phyloP scores from a whole-genome alignment of 176 grass and related monocot species.

The Otatea glauca region DNA sequence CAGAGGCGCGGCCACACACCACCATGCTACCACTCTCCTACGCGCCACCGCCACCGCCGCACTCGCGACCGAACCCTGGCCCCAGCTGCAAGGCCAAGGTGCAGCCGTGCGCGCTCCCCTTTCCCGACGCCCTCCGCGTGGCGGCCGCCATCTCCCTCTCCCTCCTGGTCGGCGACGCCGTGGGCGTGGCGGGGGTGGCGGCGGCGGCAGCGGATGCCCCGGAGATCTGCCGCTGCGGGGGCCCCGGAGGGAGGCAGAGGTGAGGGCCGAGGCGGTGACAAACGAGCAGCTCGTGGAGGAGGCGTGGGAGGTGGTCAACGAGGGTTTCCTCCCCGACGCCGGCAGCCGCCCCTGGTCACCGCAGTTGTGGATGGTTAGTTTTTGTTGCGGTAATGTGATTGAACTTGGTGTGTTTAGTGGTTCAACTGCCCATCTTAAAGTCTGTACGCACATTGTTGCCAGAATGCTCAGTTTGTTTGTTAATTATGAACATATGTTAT shows the following conservation, averaged over 20 bases:
- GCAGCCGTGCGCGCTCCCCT: slow-evolving; percentile 24
- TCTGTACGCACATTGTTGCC: neutral
- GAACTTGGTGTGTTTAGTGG: neutral
- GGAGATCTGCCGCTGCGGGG: slow-evolving; percentile 42
- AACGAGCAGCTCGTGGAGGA: slow-evolving; percentile 88
- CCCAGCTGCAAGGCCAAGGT: slow-evolving; percentile 10
- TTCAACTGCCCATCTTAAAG: neutral
- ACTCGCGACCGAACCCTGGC: slow-evolving; percentile 1
- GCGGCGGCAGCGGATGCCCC: neutral
- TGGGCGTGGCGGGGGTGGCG: neutral
- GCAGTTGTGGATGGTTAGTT: slow-evolving; percentile 75
- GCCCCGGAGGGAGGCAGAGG: slow-evolving; percentile 30
- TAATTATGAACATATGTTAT: neutral
- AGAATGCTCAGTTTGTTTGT: slow-evolving; percentile 4
- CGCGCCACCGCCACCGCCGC: slow-evolving; percentile 16
- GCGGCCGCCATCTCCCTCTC: slow-evolving; percentile 67
- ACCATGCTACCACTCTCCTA: slow-evolving; percentile 51
- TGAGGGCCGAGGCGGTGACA: slow-evolving; percentile 54
- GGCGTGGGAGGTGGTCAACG: slow-evolving; percentile 94
- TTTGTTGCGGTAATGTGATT: neutral
- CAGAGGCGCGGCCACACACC: neutral
- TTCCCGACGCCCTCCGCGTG: slow-evolving; percentile 57
- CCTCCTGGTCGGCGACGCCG: slow-evolving; percentile 40
- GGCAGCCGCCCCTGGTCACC: slow-evolving; percentile 72
- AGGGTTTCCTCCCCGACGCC: slow-evolving; percentile 74